phyloP scores from a whole-genome alignment of 345 rosid genomes.

The Salix suchowensis region DNA sequence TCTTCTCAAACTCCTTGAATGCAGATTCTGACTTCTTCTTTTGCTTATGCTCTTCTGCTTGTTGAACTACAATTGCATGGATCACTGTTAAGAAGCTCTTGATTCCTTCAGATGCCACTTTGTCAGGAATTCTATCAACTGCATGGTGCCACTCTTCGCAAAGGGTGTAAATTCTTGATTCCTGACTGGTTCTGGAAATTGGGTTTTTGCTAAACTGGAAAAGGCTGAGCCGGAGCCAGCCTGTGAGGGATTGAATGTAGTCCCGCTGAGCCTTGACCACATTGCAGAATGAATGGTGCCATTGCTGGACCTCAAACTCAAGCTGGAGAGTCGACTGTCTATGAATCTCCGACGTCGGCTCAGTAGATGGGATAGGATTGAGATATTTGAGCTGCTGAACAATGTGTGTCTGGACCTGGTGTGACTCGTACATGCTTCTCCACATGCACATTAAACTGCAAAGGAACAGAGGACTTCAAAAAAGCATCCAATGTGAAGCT shows the following conservation, averaged over 20 bases:
- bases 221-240: conserved; percentile 92
- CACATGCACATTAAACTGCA: conserved; percentile 91
- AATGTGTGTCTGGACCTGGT: conserved; percentile 93
- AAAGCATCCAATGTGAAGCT: neutral
- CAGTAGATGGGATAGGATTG: conserved; percentile 76
- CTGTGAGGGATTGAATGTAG: conserved; percentile 76
- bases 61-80: conserved; percentile 84
- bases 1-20: conserved; percentile 68
- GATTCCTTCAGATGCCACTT: conserved; percentile 96
- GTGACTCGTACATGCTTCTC: conserved; percentile 98
- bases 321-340: conserved; percentile 85
- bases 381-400: conserved; percentile 94
- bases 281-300: conserved; percentile 87
- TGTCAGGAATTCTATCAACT: conserved; percentile 81
- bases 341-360: conserved; percentile 89
- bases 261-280: conserved; percentile 75
- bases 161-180: conserved; percentile 73
- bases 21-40: conserved; percentile 70
- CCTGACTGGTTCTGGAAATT: conserved; percentile 39
- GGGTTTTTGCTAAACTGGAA: conserved; percentile 79
- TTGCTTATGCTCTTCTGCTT: conserved; percentile 77
- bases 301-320: conserved; percentile 85
- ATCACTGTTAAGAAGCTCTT: conserved; percentile 74
- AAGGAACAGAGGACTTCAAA: neutral
- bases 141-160: conserved; percentile 92